Base-by-base conservation (phyloP, 306 rosid genomes). In the Quercus agrifolia region DNA sequence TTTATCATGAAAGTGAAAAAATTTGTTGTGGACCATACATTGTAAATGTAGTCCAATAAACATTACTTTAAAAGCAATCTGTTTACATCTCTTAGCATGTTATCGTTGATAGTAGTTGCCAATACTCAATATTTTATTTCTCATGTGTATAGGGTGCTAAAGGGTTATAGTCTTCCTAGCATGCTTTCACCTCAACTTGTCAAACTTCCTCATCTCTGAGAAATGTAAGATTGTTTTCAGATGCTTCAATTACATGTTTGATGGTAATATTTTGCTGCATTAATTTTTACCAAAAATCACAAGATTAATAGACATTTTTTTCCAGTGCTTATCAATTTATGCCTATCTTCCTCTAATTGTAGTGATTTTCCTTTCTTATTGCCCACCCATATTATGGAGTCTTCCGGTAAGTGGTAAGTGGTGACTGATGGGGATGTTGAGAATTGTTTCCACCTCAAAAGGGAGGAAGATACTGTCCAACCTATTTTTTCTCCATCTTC, bases 111-210 rank as follows among this genome's bases (percentile, higher is more conserved):
- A 64, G 25, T 41, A 18, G 52, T 74, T 78, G 70, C 38, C 49
- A 33, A 74, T 59, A 49, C 62, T 49, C 75, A 27, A 61, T 49
- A 59, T 51, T 27, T 38, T 27, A 31, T 59, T 79, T 74, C 23
- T 61, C 68, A 67, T 78, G 13, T 67, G 6, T 76, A 61, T n/a
- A 91, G 99, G 75, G 20, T 0, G 1, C 82, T 94, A 79, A 92
- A 88, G 87, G 19, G 81, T 59, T 68, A 56, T 78, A 90, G 74
- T 81, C 90, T 91, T 77, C 95, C 95, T 14, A 92, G 97, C 58
- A 21, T 74, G 76, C 98, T 94, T 84, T 95, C 97, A 64, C 87
- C 92, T 81, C 93, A 92, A 73, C 81, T 92, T 84, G 87, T 87
- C 83, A 91, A 87, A 72, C 97, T 94, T 88, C 92, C 90, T 79